Evolutionary conservation across 2,329 filamentous ascomycete species (phyloP), one percentile per base, ranked within the genome.

Genomic region (Ophiocordyceps robertsii): DNA sequence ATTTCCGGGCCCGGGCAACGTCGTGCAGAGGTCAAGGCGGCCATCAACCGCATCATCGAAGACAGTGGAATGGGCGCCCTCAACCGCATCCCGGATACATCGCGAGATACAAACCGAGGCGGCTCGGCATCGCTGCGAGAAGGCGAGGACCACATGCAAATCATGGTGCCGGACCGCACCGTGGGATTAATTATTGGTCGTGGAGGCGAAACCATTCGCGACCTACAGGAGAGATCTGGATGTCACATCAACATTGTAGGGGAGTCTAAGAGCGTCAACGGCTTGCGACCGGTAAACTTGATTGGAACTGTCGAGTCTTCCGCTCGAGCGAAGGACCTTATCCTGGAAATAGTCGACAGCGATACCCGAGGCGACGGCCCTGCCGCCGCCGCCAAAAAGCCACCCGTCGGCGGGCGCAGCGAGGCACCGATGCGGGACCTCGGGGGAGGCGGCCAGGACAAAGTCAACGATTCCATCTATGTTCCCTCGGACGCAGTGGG

Each of bases 231-330:
- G 60, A 75, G 85, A 47, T 92, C 84, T 53, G 85, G 84, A n/a
- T 95, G 88, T 60, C 89, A 95, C 61, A 87, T 95, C 60, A 95
- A 95, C 61, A 95, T 95, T 55, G 85, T 94, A 35, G 84, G 84
- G 53, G 88, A 95, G 65, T 86, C 86, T 51, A 93, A 94, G 71
- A 94, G 86, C 57, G 76, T 94, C 51, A 93, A 93, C 56, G 88
- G 88, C 37, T 70, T 94, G 47, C 80, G 88, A 40, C 88, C 89
- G 27, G 87, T 95, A 48, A 95, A 95, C 58, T 72, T 95, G 39
- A 94, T 94, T 51, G 88, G 88, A 45, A 80, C 80, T 36, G 75
- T 75, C 36, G 75, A 81, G 53, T 81, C 86, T 41, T 82, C 86
- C 39, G 77, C 78, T 38, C 75, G 77, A 48, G 88, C 88, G 33